Evolutionary conservation across 2,329 filamentous ascomycete genomes (phyloP).

Genomic region (Fusarium sp.): DNA sequence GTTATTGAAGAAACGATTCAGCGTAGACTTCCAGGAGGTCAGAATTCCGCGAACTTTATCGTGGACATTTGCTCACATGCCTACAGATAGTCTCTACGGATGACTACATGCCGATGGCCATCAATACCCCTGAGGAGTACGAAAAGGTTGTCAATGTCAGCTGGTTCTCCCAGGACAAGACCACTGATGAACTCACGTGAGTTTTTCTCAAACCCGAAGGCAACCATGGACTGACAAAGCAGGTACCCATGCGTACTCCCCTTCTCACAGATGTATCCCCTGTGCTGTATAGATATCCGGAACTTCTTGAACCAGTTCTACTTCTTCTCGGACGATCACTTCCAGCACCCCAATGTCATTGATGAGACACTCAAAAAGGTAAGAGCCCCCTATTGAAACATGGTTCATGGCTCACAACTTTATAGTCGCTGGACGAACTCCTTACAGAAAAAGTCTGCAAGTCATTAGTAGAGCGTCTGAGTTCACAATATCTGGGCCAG

Average conservation of each 20-base stretch:
- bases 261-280: slow-evolving; percentile 98
- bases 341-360: slow-evolving; percentile 89
- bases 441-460: slow-evolving; percentile 92
- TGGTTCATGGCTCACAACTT: slow-evolving; percentile 6
- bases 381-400: slow-evolving; percentile 6
- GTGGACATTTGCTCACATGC: slow-evolving; percentile 12
- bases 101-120: slow-evolving; percentile 99
- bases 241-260: slow-evolving; percentile 96
- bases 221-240: slow-evolving; percentile 20
- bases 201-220: slow-evolving; percentile 46
- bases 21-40: slow-evolving; percentile 94
- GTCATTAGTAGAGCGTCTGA: slow-evolving; percentile 87
- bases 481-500: slow-evolving; percentile 94
- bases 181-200: slow-evolving; percentile 79
- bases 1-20: slow-evolving; percentile 89
- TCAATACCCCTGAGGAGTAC: slow-evolving; percentile 90
- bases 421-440: slow-evolving; percentile 90
- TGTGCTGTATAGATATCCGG: slow-evolving; percentile 97
- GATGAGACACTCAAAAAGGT: slow-evolving; percentile 89
- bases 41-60: slow-evolving; percentile 11
- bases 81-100: slow-evolving; percentile 82
- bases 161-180: slow-evolving; percentile 91
- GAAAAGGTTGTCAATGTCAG: slow-evolving; percentile 96
- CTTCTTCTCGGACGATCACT: slow-evolving; percentile 96
- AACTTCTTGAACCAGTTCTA: slow-evolving; percentile 99